A percentile compares a stretch with the other conserved stretches of the same genome.
Evolutionary conservation across 2,329 filamentous ascomycete species (phyloP).

Genomic region (Monosporascus sp.): DNA sequence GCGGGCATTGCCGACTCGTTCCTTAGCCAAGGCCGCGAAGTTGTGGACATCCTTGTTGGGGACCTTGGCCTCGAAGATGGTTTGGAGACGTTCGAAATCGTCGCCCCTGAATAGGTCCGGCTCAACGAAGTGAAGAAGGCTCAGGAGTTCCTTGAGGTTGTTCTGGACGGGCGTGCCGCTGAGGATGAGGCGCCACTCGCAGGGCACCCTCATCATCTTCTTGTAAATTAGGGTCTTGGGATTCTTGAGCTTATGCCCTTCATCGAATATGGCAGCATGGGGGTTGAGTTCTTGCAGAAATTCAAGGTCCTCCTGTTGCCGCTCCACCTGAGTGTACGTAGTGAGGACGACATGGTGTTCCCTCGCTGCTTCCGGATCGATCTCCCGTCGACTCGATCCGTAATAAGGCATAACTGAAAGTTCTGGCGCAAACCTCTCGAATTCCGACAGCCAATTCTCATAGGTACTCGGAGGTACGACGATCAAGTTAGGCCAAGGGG

Average conservation of each 20-base stretch:
- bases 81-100: conserved; percentile 71
- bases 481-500: conserved; percentile 70
- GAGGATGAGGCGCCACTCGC: conserved; percentile 79
- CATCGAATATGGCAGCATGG: conserved; percentile 72
- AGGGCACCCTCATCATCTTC: conserved; percentile 69
- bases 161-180: conserved; percentile 91
- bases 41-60: conserved; percentile 75
- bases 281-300: conserved; percentile 44
- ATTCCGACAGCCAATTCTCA: conserved; percentile 93
- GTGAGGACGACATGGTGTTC: conserved; percentile 59
- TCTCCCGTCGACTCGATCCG: conserved; percentile 55
- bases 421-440: conserved; percentile 75
- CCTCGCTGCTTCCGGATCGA: conserved; percentile 58
- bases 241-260: conserved; percentile 92
- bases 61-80: conserved; percentile 88
- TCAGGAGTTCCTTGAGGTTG: conserved; percentile 86
- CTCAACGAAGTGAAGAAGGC: conserved; percentile 90
- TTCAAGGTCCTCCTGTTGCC: conserved; percentile 42
- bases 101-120: conserved; percentile 69
- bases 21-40: conserved; percentile 76
- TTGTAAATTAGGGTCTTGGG: conserved; percentile 75
- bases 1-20: conserved; percentile 79
- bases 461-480: conserved; percentile 90
- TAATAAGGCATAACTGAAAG: conserved; percentile 67
- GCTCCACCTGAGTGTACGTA: conserved; percentile 53